A percentile compares a stretch with the other conserved stretches of the same genome.
Evolutionary conservation across 352 stramenopile species (phyloP).

Genomic region (Thraustochytrium sp.): DNA sequence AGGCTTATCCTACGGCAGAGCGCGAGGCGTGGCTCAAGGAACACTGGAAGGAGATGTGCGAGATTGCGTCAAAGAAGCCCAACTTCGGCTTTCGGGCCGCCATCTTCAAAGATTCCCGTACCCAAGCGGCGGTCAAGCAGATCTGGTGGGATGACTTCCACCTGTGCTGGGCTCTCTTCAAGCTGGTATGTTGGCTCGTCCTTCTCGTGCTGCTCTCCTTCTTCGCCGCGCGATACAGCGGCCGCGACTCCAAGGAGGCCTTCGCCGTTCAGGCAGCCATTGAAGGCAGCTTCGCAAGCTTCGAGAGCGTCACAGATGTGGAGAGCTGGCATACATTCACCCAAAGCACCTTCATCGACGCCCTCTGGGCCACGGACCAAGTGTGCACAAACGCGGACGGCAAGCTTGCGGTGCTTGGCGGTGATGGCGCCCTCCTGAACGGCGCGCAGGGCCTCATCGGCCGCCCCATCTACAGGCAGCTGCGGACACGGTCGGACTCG

Average conservation of each 20-base stretch:
- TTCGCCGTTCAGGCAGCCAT: slow-evolving; percentile 44
- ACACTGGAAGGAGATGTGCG: background rate
- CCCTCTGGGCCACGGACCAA: slow-evolving; percentile 27
- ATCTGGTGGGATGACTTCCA: slow-evolving; percentile 42
- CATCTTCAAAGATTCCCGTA: background rate
- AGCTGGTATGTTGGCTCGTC: slow-evolving; percentile 44
- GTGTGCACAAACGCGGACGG: background rate
- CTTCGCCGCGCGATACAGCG: slow-evolving; percentile 48
- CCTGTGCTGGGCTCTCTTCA: slow-evolving; percentile 6
- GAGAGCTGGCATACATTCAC: background rate
- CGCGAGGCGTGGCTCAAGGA: slow-evolving; percentile 46
- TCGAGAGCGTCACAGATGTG: slow-evolving; percentile 5
- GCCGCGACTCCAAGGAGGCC: slow-evolving; percentile 46
- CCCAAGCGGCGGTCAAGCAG: slow-evolving; percentile 42
- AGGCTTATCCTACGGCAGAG: slow-evolving; percentile 27
- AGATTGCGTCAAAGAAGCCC: background rate
- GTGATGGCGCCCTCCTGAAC: background rate
- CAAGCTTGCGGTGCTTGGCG: slow-evolving; percentile 18
- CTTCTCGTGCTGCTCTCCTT: slow-evolving; percentile 48
- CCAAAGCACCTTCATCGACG: slow-evolving; percentile 39
- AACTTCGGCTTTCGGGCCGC: background rate
- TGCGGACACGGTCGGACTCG: background rate
- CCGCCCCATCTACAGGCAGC: background rate
- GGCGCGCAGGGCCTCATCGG: slow-evolving; percentile 6
- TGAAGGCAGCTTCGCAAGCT: slow-evolving; percentile 4